Evolutionary conservation across 2,329 filamentous ascomycete species (phyloP), one percentile per base, ranked within the genome.

Genomic region (Huntiella bhutanensis): DNA sequence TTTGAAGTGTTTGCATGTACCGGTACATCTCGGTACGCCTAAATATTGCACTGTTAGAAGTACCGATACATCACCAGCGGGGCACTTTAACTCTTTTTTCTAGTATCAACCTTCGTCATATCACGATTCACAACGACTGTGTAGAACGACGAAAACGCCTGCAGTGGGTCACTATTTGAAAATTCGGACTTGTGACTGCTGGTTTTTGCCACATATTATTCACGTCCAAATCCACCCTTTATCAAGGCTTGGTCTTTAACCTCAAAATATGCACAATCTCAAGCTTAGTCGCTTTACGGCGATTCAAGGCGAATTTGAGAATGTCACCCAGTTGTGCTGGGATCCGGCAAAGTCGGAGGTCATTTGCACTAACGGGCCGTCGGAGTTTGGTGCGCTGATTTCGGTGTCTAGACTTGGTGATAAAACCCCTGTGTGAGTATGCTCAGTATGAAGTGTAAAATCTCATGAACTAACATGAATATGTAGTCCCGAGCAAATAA

Each of bases 351-450:
- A 73, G 52, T 81, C 91, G 60, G 75, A 82, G 51, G 63, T 91
- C 45, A 70, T 98, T 55, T 87, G 81, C 64, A 78, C 84, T 45
- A 80, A 88, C 67, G 88, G 91, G 5, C 91, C 88, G 52, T 79
- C 77, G 3, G 66, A 73, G 58, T 66, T 71, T 54, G 76, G 75
- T 58, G 68, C 79, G 48, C 34, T 77, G 45, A 82, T 98, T 55
- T 80, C 88, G 60, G 69, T 96, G 50, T 58, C 72, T 41, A 68
- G 56, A 77, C 39, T 59, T 62, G 51, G 56, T 77, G 41, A 67
- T 50, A 62, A 67, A 49, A 60, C 41, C 3, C 13, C 38, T 41
- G 38, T 36, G 47, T 49, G 41, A 54, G 58, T 38, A 58, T 53
- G n/a, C 8, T 28, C 8, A 6, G 22, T 28, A 28, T 28, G 22